Percentiles rank a stretch among this genome's conserved stretches.
Evolutionary conservation across 2,329 filamentous ascomycete genomes (phyloP).

Genomic region (Scleromitrula shiraiana): DNA sequence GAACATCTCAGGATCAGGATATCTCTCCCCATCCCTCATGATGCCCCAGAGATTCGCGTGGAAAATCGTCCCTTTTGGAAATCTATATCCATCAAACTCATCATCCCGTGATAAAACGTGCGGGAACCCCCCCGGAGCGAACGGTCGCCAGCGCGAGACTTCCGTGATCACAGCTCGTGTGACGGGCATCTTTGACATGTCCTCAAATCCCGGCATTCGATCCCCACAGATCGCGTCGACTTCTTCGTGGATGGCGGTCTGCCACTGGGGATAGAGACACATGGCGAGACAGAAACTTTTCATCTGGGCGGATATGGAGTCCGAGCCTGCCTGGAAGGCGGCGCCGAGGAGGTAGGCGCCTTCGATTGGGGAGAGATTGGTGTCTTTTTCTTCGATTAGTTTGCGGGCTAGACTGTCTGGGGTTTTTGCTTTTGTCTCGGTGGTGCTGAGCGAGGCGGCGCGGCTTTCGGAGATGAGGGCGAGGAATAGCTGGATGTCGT

Average conservation of each 20-base stretch:
- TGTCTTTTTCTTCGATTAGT: too few species aligned
- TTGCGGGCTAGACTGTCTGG: too few species aligned
- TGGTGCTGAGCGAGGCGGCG: too few species aligned
- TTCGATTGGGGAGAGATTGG: too few species aligned
- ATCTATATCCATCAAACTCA: slow-evolving; percentile 46
- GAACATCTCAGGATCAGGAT: slow-evolving; percentile 36
- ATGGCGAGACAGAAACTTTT: slow-evolving; percentile 35
- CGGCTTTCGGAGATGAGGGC: too few species aligned
- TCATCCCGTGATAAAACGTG: slow-evolving; percentile 47
- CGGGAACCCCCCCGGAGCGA: slow-evolving; percentile 44
- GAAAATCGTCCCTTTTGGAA: slow-evolving; percentile 45
- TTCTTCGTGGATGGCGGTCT: slow-evolving; percentile 39
- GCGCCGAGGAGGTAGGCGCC: slow-evolving; percentile 34
- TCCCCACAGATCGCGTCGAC: slow-evolving; percentile 39
- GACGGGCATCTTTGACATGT: slow-evolving; percentile 36
- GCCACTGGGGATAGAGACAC: slow-evolving; percentile 32
- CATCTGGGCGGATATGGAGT: slow-evolving; percentile 34
- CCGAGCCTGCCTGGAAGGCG: slow-evolving; percentile 39
- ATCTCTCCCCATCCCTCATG: slow-evolving; percentile 40
- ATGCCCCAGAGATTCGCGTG: slow-evolving; percentile 45
- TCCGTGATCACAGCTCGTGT: slow-evolving; percentile 40
- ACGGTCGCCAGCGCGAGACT: slow-evolving; percentile 36
- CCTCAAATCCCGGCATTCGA: slow-evolving; percentile 18
- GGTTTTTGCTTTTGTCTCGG: too few species aligned
- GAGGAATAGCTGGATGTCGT: too few species aligned